phyloP scores from a whole-genome alignment of 2,329 filamentous ascomycete genomes.

The Diplocarpon mali region DNA sequence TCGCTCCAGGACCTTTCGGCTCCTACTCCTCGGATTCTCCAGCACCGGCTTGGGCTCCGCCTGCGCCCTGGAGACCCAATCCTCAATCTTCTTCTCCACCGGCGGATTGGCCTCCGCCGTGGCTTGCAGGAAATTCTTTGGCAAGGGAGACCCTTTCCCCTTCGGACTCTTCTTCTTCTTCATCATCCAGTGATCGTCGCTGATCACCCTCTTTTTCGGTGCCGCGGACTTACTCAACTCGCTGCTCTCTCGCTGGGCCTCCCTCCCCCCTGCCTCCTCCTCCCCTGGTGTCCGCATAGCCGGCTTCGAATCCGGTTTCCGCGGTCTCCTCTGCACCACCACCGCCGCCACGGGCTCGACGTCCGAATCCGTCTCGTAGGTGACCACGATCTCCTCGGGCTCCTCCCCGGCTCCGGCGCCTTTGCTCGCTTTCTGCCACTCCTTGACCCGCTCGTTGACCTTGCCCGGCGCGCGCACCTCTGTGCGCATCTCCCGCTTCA shows the following conservation, averaged over 20 bases:
- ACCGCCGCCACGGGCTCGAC: slow-evolving; percentile 32
- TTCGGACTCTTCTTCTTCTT: slow-evolving; percentile 41
- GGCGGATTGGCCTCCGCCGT: slow-evolving; percentile 44
- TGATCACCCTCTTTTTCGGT: slow-evolving; percentile 85
- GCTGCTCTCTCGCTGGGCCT: slow-evolving; percentile 2
- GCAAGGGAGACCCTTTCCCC: slow-evolving; percentile 34
- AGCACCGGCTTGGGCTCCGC: slow-evolving; percentile 5
- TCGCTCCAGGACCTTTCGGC: slow-evolving; percentile 2
- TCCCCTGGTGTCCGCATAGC: not conserved
- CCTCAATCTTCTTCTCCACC: slow-evolving; percentile 47
- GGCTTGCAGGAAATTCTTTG: slow-evolving; percentile 45
- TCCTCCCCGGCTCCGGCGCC: slow-evolving; percentile 46
- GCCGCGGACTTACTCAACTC: slow-evolving; percentile 19
- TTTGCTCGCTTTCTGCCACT: slow-evolving; percentile 75
- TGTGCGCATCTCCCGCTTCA: slow-evolving; percentile 42
- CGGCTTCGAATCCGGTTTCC: slow-evolving; percentile 13
- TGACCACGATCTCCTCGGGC: slow-evolving; percentile 47
- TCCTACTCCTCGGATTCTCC: slow-evolving; percentile 5
- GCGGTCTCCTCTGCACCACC: slow-evolving; percentile 27
- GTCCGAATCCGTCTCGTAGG: slow-evolving; percentile 48
- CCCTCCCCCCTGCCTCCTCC: slow-evolving; percentile 30
- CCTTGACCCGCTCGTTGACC: slow-evolving; percentile 69
- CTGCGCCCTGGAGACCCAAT: slow-evolving; percentile 39
- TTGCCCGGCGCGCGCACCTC: slow-evolving; percentile 50
- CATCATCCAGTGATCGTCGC: slow-evolving; percentile 76